phyloP scores from a whole-genome alignment of 179 eudicot genomes.

The Silene noctiflora region DNA sequence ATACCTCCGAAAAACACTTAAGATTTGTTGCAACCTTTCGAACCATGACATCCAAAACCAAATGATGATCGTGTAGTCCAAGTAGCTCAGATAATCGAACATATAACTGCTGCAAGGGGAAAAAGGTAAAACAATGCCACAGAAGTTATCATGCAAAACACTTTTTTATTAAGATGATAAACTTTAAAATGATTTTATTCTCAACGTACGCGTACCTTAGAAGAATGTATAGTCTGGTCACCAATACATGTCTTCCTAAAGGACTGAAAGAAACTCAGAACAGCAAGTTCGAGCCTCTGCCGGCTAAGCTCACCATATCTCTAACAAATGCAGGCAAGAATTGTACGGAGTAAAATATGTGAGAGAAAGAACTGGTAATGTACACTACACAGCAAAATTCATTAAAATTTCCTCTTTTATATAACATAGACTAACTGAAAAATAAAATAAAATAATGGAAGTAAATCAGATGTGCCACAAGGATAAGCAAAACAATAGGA shows the following conservation, averaged over 20 bases:
- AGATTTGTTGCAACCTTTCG: conserved; percentile 81
- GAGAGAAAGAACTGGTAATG: not conserved
- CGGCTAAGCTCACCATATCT: conserved; percentile 82
- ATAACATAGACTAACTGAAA: not conserved
- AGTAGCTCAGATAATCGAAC: conserved; percentile 83
- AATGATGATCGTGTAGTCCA: conserved; percentile 79
- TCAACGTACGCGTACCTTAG: conserved; percentile 53
- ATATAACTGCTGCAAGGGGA: conserved; percentile 71
- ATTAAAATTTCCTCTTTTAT: not conserved
- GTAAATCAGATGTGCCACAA: not conserved
- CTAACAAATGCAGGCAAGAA: conserved; percentile 36
- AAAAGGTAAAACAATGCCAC: conserved; percentile 21
- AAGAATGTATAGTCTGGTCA: conserved; percentile 68
- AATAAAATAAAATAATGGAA: not conserved
- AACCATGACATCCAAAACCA: conserved; percentile 72
- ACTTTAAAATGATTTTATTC: not conserved
- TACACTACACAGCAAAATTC: not conserved
- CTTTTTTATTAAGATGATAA: not conserved
- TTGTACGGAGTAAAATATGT: conserved; percentile 6
- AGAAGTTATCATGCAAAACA: conserved; percentile 2
- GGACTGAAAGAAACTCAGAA: conserved; percentile 68
- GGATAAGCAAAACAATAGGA: not conserved
- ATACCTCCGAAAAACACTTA: conserved; percentile 79
- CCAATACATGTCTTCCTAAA: conserved; percentile 78
- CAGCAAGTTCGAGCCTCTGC: conserved; percentile 91